phyloP scores from a whole-genome alignment of 345 rosid genomes.

The Rhizophora apiculata region DNA sequence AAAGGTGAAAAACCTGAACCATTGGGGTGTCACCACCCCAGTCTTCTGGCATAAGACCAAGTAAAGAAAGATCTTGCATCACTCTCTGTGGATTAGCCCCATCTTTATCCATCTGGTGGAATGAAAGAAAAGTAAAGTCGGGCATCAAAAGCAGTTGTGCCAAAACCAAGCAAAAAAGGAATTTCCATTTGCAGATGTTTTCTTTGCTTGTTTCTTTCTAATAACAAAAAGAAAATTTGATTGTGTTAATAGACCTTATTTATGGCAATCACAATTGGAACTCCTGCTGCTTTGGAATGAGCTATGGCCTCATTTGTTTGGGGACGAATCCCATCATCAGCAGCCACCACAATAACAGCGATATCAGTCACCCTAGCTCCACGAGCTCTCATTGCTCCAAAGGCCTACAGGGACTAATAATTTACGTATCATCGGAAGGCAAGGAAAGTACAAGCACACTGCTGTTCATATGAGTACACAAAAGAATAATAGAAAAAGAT shows the following conservation, averaged over 20 bases:
- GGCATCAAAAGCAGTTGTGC: constrained; percentile 10
- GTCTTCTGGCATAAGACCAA: constrained; percentile 97
- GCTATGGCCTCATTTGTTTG: constrained; percentile 98
- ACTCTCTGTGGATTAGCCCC: constrained; percentile 96
- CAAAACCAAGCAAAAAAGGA: constrained; percentile 18
- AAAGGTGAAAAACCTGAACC: constrained; percentile 69
- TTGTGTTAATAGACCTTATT: constrained; percentile 57
- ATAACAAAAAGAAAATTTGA: constrained; percentile 4
- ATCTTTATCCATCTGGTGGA: constrained; percentile 83
- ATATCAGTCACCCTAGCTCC: constrained; percentile 98
- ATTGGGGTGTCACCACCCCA: constrained; percentile 98
- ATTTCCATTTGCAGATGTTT: constrained; percentile 17
- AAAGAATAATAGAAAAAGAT: constrained; percentile 5
- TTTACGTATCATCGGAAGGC: constrained; percentile 27
- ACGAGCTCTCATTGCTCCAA: constrained; percentile 99
- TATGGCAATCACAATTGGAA: constrained; percentile 85
- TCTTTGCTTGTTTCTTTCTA: neutral
- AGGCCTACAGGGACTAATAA: constrained; percentile 63
- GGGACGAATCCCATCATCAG: constrained; percentile 98
- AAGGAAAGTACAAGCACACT: constrained; percentile 10
- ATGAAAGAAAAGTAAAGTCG: constrained; percentile 13
- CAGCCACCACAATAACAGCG: constrained; percentile 93
- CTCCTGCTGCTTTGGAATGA: constrained; percentile 97
- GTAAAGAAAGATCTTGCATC: constrained; percentile 95
- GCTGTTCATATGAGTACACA: constrained; percentile 13